Percentiles rank a stretch among this genome's conserved stretches.
Evolutionary conservation across 1,284 basidiomycete species (phyloP).

Genomic region (Tilletia indica): DNA sequence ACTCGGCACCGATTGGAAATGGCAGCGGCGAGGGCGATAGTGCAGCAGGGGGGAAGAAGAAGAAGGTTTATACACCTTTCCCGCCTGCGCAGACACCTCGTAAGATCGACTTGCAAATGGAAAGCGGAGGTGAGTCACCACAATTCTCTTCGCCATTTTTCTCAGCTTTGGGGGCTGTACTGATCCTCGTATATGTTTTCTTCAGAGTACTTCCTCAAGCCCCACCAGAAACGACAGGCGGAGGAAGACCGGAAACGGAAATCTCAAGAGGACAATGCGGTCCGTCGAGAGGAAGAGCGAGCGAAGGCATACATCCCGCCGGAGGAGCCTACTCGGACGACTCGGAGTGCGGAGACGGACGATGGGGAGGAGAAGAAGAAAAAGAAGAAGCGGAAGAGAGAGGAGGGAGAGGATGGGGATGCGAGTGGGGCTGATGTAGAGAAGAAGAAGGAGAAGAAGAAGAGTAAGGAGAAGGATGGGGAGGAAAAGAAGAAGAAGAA

Average conservation of each 20-base stretch:
- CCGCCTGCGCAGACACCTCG: constrained; percentile 89
- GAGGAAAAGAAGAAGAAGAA: constrained; percentile 17
- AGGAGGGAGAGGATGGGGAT: constrained; percentile 17
- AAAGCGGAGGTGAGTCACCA: constrained; percentile 65
- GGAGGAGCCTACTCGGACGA: constrained; percentile 24
- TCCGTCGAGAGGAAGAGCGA: constrained; percentile 29
- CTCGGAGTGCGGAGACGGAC: constrained; percentile 28
- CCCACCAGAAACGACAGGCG: constrained; percentile 65
- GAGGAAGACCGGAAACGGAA: constrained; percentile 62
- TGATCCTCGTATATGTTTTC: background rate
- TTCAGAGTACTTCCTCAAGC: constrained; percentile 89
- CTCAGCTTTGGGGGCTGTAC: background rate
- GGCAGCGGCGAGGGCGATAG: constrained; percentile 1
- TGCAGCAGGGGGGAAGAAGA: constrained; percentile 58
- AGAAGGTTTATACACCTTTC: constrained; percentile 99
- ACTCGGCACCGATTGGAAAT: constrained; percentile 17
- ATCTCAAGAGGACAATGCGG: constrained; percentile 68
- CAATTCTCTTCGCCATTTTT: background rate
- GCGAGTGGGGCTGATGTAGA: constrained; percentile 17
- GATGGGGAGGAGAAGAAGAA: constrained; percentile 40
- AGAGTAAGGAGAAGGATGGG: constrained; percentile 22
- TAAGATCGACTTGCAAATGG: constrained; percentile 92
- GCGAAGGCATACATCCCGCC: constrained; percentile 52
- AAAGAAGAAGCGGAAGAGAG: constrained; percentile 19
- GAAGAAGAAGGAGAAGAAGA: constrained; percentile 19